Percentiles rank a stretch among this genome's conserved stretches.
Evolutionary conservation across 305 asterid species (phyloP).

Genomic region (Fraxinus ornus): DNA sequence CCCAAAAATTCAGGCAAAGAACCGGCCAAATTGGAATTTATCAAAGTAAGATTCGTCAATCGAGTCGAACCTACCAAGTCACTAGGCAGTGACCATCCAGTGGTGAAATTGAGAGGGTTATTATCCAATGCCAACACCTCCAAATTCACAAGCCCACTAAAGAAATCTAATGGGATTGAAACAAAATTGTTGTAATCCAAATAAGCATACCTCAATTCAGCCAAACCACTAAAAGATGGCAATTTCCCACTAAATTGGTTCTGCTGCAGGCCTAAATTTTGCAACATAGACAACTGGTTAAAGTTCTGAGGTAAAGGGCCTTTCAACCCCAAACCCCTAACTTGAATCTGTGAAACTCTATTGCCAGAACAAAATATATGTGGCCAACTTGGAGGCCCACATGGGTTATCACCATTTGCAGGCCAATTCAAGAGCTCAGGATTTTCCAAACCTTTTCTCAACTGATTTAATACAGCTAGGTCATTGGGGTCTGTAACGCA

Average conservation of each 20-base stretch:
- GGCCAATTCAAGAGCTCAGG: conserved; percentile 82
- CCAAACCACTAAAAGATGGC: conserved; percentile 74
- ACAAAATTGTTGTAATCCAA: conserved; percentile 76
- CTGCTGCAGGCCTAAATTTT: conserved; percentile 67
- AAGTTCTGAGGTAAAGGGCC: conserved; percentile 74
- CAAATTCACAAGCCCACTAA: conserved; percentile 64
- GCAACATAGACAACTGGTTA: conserved; percentile 56
- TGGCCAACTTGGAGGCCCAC: conserved; percentile 84
- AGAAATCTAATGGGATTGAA: conserved; percentile 76
- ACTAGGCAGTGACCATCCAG: conserved; percentile 64
- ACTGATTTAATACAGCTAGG: conserved; percentile 57
- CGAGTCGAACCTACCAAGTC: conserved; percentile 64
- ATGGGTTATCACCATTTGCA: conserved; percentile 61
- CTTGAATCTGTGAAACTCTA: conserved; percentile 85
- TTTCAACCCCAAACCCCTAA: conserved; percentile 57
- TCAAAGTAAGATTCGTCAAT: conserved; percentile 63
- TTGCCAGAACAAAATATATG: conserved; percentile 53
- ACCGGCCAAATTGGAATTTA: conserved; percentile 67
- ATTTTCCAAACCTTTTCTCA: conserved; percentile 62
- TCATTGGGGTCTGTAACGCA: conserved; percentile 66
- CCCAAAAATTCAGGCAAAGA: conserved; percentile 76
- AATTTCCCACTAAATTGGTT: conserved; percentile 65
- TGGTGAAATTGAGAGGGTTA: conserved; percentile 65
- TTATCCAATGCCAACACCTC: conserved; percentile 76
- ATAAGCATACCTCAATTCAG: conserved; percentile 63